A percentile compares a stretch with the other conserved stretches of the same genome.
Evolutionary conservation across 148 eudicot species (phyloP).

Genomic region (Vaccinium darrowii): DNA sequence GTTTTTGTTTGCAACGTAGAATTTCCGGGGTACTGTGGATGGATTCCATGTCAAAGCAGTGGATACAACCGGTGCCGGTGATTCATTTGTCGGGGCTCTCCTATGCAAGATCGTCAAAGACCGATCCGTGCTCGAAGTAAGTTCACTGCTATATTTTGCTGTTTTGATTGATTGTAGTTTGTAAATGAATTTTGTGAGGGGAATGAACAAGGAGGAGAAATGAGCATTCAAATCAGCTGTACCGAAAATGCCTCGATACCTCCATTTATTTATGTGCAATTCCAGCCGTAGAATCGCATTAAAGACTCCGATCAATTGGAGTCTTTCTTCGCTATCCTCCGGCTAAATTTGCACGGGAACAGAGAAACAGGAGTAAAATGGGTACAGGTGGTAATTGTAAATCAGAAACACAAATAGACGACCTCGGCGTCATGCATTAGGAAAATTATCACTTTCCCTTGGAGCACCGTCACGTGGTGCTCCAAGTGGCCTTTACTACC

Average conservation of each 20-base stretch:
- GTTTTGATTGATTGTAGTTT: neutral
- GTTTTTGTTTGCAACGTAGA: neutral
- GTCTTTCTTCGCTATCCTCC: too few relatives aligned
- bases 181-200: neutral
- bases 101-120: conserved; percentile 70
- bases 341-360: too few relatives aligned
- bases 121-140: conserved; percentile 55
- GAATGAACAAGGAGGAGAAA: too few relatives aligned
- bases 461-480: too few relatives aligned
- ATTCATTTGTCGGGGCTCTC: conserved; percentile 78
- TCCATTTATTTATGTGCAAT: neutral
- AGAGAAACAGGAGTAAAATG: too few relatives aligned
- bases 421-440: too few relatives aligned
- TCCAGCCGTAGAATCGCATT: neutral
- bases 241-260: neutral
- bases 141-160: neutral
- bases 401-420: too few relatives aligned
- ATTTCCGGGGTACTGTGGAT: conserved; percentile 29
- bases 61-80: conserved; percentile 94
- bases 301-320: neutral
- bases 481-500: too few relatives aligned
- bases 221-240: too few relatives aligned
- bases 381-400: too few relatives aligned
- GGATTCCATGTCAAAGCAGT: conserved; percentile 59
- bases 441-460: too few relatives aligned